These are phyloP conservation scores for Rhodamnia rubescens DNA, from an alignment of 345 rosid species.

Conservation along the genomic window DNA sequence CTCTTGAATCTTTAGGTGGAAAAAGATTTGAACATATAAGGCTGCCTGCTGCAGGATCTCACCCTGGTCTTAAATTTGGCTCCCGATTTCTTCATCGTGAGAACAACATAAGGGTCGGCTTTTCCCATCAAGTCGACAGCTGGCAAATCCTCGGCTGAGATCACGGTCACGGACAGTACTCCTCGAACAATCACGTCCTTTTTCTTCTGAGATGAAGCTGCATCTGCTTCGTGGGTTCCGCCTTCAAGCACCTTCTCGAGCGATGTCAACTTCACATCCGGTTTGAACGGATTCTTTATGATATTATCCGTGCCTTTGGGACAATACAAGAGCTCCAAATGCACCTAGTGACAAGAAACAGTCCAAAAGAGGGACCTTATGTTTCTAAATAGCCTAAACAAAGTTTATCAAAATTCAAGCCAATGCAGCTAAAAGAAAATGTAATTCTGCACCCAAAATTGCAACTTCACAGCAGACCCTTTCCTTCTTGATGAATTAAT, in stretches of 20 bases:
- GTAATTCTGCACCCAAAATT: background rate
- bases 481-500: background rate
- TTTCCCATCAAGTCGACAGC: constrained; percentile 65
- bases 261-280: constrained; percentile 48
- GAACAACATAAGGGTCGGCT: constrained; percentile 73
- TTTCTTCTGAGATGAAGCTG: constrained; percentile 19
- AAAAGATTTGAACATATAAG: background rate
- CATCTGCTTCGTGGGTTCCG: constrained; percentile 20
- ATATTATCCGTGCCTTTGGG: constrained; percentile 55
- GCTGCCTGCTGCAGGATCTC: constrained; percentile 1
- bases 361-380: background rate
- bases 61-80: constrained; percentile 66
- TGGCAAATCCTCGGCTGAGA: constrained; percentile 69
- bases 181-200: constrained; percentile 70
- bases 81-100: constrained; percentile 66
- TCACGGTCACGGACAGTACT: constrained; percentile 63
- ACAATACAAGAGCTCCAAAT: constrained; percentile 62
- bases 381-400: background rate
- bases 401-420: background rate
- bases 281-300: constrained; percentile 41
- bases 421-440: background rate
- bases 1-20: background rate
- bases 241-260: constrained; percentile 59
- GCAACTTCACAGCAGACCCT: background rate
- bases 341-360: constrained; percentile 44